Evolutionary conservation across 2,329 filamentous ascomycete genomes (phyloP).

Genomic region (Daldinia sp.): DNA sequence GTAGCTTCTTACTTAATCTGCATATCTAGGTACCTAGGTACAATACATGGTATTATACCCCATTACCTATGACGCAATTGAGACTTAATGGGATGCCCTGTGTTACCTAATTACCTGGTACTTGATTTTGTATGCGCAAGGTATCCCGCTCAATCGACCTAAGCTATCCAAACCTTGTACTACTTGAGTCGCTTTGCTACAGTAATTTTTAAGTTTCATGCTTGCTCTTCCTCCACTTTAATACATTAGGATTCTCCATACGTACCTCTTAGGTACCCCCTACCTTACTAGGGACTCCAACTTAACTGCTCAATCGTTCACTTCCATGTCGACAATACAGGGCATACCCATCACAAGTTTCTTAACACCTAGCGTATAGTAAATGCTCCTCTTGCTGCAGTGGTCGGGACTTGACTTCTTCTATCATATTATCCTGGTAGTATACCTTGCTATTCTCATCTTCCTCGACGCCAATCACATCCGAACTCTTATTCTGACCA

Average conservation of each 20-base stretch:
- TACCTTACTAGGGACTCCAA: too few relatives aligned
- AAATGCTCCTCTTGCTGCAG: slow-evolving; percentile 24
- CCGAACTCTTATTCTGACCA: slow-evolving; percentile 28
- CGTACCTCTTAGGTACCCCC: too few relatives aligned
- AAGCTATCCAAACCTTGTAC: slow-evolving; percentile 2
- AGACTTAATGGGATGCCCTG: background rate
- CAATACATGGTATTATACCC: too few relatives aligned
- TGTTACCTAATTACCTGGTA: slow-evolving; percentile 5
- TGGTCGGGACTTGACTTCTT: slow-evolving; percentile 34
- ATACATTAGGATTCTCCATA: background rate
- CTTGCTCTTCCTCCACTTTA: slow-evolving; percentile 14
- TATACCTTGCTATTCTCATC: slow-evolving; percentile 41
- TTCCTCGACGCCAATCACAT: slow-evolving; percentile 37
- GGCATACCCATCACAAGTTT: background rate
- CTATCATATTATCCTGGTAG: slow-evolving; percentile 37
- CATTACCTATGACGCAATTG: slow-evolving; percentile 34
- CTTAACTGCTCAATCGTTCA: too few relatives aligned
- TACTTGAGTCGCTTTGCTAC: background rate
- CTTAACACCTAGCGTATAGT: too few relatives aligned
- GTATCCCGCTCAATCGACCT: too few relatives aligned
- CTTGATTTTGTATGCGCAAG: too few relatives aligned
- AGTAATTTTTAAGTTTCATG: slow-evolving; percentile 27
- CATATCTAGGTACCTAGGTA: background rate
- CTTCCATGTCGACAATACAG: too few relatives aligned
- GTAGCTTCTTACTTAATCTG: too few relatives aligned